Conservation (phyloP, 306 rosid species). For the Arachis hypogaea region DNA sequence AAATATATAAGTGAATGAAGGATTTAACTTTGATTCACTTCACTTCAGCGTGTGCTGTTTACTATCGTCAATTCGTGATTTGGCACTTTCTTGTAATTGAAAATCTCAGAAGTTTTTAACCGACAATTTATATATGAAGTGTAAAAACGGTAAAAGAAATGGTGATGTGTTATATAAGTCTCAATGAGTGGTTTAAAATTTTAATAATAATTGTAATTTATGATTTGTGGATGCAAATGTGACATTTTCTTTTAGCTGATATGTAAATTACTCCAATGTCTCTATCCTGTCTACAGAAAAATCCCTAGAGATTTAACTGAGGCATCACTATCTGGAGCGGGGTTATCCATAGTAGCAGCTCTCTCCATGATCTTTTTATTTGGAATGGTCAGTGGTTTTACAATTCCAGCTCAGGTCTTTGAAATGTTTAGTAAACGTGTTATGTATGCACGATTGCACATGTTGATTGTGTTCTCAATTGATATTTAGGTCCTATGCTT, state of each 20-base stretch:
- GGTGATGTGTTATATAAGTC: not conserved
- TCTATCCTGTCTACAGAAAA: constrained; percentile 63
- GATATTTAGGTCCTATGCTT: constrained; percentile 20
- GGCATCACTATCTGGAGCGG: constrained; percentile 97
- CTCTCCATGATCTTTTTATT: constrained; percentile 85
- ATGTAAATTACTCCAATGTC: constrained; percentile 15
- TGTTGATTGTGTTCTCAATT: constrained; percentile 14
- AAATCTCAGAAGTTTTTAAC: not conserved
- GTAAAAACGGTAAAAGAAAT: constrained; percentile 1
- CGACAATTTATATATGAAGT: not conserved
- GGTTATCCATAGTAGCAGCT: constrained; percentile 92
- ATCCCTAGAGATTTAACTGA: constrained; percentile 98
- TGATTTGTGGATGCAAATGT: constrained; percentile 22
- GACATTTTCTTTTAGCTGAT: constrained; percentile 10
- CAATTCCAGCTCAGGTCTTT: constrained; percentile 30
- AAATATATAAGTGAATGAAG: not conserved
- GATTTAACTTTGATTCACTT: constrained; percentile 17
- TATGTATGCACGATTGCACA: too few species aligned
- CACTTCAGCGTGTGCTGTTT: not conserved
- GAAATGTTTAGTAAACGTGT: constrained; percentile 9
- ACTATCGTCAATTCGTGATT: not conserved
- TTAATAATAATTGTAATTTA: not conserved
- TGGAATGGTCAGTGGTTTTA: constrained; percentile 79
- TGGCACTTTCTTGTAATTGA: not conserved
- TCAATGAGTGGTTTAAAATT: constrained; percentile 9